Evolutionary conservation across 805 yeast species (phyloP).

Genomic region (Zygoascus flipseniorum): DNA sequence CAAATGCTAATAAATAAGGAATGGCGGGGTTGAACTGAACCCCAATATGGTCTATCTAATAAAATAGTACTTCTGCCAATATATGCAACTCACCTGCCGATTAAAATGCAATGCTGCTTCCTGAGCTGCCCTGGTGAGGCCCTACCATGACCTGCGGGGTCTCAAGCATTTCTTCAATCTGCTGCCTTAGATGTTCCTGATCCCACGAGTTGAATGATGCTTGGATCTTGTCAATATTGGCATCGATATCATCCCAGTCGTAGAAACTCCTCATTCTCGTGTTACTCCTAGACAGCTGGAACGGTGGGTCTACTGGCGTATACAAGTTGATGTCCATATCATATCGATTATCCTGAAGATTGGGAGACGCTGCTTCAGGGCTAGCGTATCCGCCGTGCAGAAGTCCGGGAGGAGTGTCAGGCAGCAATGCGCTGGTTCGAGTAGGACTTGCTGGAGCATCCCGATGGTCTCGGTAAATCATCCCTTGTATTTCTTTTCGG

Average conservation of each 20-base stretch:
- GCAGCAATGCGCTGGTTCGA: neutral
- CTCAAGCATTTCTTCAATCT: constrained; percentile 4
- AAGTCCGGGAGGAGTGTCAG: neutral
- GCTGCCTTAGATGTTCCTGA: constrained; percentile 1
- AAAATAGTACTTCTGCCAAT: no score
- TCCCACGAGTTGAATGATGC: constrained; percentile 3
- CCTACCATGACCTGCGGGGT: neutral
- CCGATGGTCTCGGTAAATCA: neutral
- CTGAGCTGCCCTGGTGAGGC: neutral
- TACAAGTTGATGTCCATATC: no score
- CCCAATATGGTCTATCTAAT: no score
- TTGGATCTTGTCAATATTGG: constrained; percentile 7
- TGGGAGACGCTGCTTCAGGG: neutral
- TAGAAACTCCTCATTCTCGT: constrained; percentile 3
- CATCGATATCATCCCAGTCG: constrained; percentile 11
- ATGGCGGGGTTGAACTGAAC: neutral
- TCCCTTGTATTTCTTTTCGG: neutral
- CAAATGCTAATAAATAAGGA: neutral
- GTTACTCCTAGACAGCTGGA: neutral
- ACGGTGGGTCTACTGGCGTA: neutral
- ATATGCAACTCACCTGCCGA: neutral
- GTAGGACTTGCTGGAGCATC: neutral
- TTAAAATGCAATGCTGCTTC: neutral
- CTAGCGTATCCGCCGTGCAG: neutral
- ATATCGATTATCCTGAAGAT: neutral